phyloP scores from a whole-genome alignment of 345 rosid species.

The Pistacia integerrima region DNA sequence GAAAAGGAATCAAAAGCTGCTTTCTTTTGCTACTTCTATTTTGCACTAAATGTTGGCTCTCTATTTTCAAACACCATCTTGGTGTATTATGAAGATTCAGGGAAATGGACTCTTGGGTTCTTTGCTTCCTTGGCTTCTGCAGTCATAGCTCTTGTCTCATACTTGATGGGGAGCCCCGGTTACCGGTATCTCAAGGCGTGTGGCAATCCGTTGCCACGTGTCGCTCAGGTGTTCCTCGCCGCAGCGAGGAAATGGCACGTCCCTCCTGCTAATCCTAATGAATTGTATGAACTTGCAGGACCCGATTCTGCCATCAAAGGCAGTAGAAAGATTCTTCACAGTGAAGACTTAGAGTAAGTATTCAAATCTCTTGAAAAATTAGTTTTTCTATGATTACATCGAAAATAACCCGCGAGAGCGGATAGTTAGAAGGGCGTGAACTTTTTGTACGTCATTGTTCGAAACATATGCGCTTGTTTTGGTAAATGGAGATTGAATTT shows the following conservation, averaged over 20 bases:
- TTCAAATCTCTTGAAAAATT: not conserved
- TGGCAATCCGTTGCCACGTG: slow-evolving; percentile 79
- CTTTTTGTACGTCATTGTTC: too few relatives aligned
- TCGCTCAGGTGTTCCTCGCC: slow-evolving; percentile 70
- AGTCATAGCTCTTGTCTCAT: slow-evolving; percentile 45
- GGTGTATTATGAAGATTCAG: slow-evolving; percentile 71
- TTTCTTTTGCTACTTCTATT: slow-evolving; percentile 77
- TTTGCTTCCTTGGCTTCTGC: slow-evolving; percentile 63
- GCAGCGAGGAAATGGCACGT: slow-evolving; percentile 50
- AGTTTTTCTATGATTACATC: too few relatives aligned
- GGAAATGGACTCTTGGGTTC: slow-evolving; percentile 73
- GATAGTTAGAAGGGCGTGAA: too few relatives aligned
- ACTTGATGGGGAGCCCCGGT: slow-evolving; percentile 33
- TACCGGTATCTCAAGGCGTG: slow-evolving; percentile 55
- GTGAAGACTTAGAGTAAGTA: slow-evolving; percentile 46
- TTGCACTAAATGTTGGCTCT: slow-evolving; percentile 72
- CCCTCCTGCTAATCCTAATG: slow-evolving; percentile 30
- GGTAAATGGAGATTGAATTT: too few relatives aligned
- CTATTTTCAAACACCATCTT: slow-evolving; percentile 73
- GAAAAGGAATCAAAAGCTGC: slow-evolving; percentile 42
- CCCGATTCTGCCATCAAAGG: slow-evolving; percentile 76
- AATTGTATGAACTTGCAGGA: slow-evolving; percentile 67
- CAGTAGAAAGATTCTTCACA: slow-evolving; percentile 77
- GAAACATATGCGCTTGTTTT: too few relatives aligned
- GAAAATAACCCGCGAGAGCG: too few relatives aligned